Base-by-base conservation (phyloP, 352 stramenopile species). In the Halophytophthora batemanensis region DNA sequence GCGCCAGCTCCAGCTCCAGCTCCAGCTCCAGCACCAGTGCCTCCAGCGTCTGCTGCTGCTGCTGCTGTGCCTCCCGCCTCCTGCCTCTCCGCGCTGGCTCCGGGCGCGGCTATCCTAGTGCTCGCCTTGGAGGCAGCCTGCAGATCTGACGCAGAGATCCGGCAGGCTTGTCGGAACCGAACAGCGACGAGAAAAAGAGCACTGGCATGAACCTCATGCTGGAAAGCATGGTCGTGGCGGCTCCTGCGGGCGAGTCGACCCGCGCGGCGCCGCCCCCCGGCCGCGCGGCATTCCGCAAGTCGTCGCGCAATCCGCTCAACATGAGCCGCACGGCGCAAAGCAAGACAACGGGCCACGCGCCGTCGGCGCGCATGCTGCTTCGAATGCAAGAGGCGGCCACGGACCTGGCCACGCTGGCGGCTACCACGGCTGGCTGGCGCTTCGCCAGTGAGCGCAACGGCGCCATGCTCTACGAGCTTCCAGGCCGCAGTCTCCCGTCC, bases 381-480 rank as follows among this genome's bases (percentile, higher is more conserved):
- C 70, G 73, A 31, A 77, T 84, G 68, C 78, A 68, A 36, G 71
- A 80, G 39, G 71, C 72, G n/a, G 73, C 78, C 10, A 23, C 58
- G 0, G 78, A 89, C 56, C 68, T 89, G 49, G 73, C 65, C 36
- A 58, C 76, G 23, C 51, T 89, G 44, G 71, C 78, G 3, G 66
- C 59, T 2, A 70, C 68, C 6, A 53, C 61, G 21, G 49, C 70
- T 2, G 69, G 74, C 6, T 89, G 78, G 78, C 61, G 69, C 23
- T 79, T 76, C 40, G 53, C 71, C 23, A 61, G 61, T 41, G 71
- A 85, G 22, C 78, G 75, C 58, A 74, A 81, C 59, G 53, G 66
- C 45, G 49, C 74, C 12, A 75, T 74, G 59, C 37, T 86, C 17
- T 89, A 84, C 63, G 75, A 89, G 54, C 72, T 89, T 52, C 58